Conservation (phyloP, 352 stramenopile genomes). For the Phytophthora litchii region DNA sequence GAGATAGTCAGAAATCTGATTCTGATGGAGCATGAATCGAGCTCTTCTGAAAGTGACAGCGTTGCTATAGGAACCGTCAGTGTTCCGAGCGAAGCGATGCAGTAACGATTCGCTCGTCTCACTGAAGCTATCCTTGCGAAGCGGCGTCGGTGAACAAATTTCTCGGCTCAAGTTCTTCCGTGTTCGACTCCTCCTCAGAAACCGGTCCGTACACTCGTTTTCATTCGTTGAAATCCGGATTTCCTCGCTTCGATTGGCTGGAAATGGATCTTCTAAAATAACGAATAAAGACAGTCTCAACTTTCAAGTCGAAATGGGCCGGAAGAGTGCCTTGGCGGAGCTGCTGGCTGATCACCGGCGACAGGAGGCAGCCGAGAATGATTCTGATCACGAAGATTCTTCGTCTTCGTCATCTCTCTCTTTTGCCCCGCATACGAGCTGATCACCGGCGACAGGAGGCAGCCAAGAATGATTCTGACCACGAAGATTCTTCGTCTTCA, state of each 20-base stretch:
- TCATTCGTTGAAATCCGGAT: slow-evolving; percentile 13
- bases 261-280: slow-evolving; percentile 18
- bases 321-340: slow-evolving; percentile 37
- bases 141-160: neutral
- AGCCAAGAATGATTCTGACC: slow-evolving; percentile 3
- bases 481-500: neutral
- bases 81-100: no score
- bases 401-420: slow-evolving; percentile 1
- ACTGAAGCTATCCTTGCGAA: neutral
- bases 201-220: slow-evolving; percentile 21
- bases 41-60: no score
- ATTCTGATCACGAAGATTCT: neutral
- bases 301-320: slow-evolving; percentile 21
- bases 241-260: slow-evolving; percentile 12
- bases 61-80: neutral
- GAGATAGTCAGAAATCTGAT: slow-evolving; percentile 20
- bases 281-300: slow-evolving; percentile 30
- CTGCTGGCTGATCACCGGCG: slow-evolving; percentile 36
- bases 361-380: slow-evolving; percentile 19
- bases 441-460: slow-evolving; percentile 36
- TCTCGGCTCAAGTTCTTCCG: slow-evolving; percentile 1
- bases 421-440: neutral
- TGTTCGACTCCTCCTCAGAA: slow-evolving; percentile 5
- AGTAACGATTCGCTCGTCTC: no score
- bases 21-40: neutral